Evolutionary conservation across 2,329 filamentous ascomycete genomes (phyloP), one percentile per base, ranked within the genome.

Genomic region (Fusarium brevicatenulatum): DNA sequence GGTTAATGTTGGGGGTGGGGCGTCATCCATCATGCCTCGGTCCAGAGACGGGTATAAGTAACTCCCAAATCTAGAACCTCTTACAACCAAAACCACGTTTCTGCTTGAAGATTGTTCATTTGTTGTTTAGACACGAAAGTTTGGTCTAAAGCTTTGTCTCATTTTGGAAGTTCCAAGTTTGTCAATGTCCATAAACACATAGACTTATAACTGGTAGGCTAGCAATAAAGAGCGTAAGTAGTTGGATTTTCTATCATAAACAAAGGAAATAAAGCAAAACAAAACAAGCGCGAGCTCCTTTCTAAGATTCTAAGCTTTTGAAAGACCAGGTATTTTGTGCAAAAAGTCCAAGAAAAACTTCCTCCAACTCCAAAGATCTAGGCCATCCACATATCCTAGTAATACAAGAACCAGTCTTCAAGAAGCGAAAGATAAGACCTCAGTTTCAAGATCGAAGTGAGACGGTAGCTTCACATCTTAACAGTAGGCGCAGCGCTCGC

Each of bases 401-500:
- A 6, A 43, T 16, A 39, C 28, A 32, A 23, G 19, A 25, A 37
- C 30, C 36, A 32, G 47, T 52, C 30, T 23, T 9, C 30, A 34
- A 34, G 47, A 50, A 50, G 47, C n/a, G 47, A 52, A 52, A 52
- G n/a, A 49, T n/a, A 18, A 7, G 4, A 23, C 10, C 18, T 7
- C 23, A 10, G 18, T 18, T 5, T 13, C 18, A 18, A 37, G 4
- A 12, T 12, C 19, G 9, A 11, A 11, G 16, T 8, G 21, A 18
- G 11, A 9, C 19, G 10, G 4, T 1, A 2, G 5, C 19, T 5
- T 16, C 4, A 10, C 5, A 7, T 7, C 36, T 40, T 63, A 54
- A 42, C 19, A 60, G 60, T 77, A 79, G 36, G 7, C n/a, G 56
- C 78, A 80, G 36, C 55, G 4, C 1, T 1, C 0, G 49, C 78